Base-by-base conservation (phyloP, 495 filamentous ascomycete species). In the Margaritispora aquatica region DNA sequence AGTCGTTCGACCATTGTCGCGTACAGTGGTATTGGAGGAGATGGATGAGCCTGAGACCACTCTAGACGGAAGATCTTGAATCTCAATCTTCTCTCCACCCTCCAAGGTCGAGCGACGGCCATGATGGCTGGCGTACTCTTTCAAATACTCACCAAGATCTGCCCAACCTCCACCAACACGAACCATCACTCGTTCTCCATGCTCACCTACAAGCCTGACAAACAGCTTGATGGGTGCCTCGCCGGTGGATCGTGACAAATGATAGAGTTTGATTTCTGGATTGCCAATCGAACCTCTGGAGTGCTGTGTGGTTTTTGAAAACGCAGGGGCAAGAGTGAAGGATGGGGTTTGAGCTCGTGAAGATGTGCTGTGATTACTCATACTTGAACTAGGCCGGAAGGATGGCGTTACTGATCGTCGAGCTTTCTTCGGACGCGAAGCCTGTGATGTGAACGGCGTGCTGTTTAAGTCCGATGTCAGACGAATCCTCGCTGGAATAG, bases 111-210 rank as follows among this genome's bases (percentile, higher is more conserved):
- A 78, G 19, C 84, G 73, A 3, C 81, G 81, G 44, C 90, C 88
- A 68, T 97, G 94, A 70, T 98, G 94, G 48, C 83, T 80, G 21
- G 90, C 91, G 66, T 96, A 98, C 68, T 96, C 89, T 62, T 87
- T 85, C n/a, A 98, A 78, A 68, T 96, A 97, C 71, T 96, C 93
- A 24, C 86, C 91, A 22, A 98, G 75, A 68, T 98, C 94, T 15
- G 91, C 89, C 94, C 94, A 98, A 34, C 94, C 94, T 58, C 94
- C 94, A 17, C 94, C 94, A 21, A 97, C 90, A 56, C 94, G 87
- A 9, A 97, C 95, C 92, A 98, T 97, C 47, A 97, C 92, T 26
- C 94, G 84, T 70, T 96, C 90, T n/a, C 88, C 87, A 26, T 83
- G 78, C 69, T 95, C 90, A 34, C 94, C 94, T 1, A 98, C 91